Conservation (phyloP, 176 grass and related monocot species). For the Guadua angustifolia region DNA sequence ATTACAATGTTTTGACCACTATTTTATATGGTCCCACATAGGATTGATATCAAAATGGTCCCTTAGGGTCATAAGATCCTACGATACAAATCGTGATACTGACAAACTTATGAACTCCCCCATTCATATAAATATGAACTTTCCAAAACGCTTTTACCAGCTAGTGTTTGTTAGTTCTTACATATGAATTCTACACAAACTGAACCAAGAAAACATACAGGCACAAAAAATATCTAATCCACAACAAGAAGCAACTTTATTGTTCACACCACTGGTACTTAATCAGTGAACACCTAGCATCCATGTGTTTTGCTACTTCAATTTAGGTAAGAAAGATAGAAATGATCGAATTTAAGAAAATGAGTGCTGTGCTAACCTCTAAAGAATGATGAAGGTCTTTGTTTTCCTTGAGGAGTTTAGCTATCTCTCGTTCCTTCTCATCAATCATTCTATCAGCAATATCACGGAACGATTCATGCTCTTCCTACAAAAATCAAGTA, state of each 20-base stretch:
- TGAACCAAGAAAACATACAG: conserved; percentile 22
- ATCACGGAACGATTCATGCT: conserved; percentile 83
- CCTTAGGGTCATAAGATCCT: background rate
- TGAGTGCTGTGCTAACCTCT: conserved; percentile 58
- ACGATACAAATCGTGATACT: background rate
- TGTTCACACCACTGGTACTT: background rate
- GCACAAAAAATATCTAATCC: background rate
- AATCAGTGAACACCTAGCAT: conserved; percentile 3
- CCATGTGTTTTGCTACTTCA: conserved; percentile 13
- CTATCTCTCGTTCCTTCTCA: conserved; percentile 83
- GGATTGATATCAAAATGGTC: background rate
- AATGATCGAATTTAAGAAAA: conserved; percentile 26
- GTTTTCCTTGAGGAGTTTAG: conserved; percentile 79
- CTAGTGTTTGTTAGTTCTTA: conserved; percentile 7
- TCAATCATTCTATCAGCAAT: conserved; percentile 97
- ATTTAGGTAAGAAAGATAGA: conserved; percentile 25
- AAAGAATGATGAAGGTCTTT: conserved; percentile 72
- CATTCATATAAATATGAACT: conserved; percentile 11
- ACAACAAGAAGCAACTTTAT: background rate
- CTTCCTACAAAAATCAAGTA: conserved; percentile 66
- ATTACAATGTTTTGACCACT: background rate
- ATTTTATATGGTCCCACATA: background rate
- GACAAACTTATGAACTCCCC: background rate
- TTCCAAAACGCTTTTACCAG: background rate
- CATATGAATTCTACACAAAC: background rate